phyloP scores from a whole-genome alignment of 2,329 filamentous ascomycete species.

The Pseudogymnoascus pannorum region DNA sequence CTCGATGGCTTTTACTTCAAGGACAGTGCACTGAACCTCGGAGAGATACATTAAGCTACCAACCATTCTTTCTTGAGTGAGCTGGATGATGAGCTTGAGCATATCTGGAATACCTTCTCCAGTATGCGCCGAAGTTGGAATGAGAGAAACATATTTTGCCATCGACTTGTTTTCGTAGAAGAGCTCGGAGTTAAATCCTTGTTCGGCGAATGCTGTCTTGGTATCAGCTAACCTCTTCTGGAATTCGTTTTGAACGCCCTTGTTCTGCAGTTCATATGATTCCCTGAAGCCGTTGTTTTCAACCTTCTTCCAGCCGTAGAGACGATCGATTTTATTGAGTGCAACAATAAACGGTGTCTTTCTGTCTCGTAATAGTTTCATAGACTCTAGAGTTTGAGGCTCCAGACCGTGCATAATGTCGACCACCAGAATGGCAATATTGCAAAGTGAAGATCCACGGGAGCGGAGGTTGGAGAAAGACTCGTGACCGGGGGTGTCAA shows the following conservation, averaged over 20 bases:
- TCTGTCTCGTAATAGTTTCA: conserved; percentile 83
- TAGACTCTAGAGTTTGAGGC: conserved; percentile 93
- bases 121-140: conserved; percentile 96
- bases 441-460: conserved; percentile 94
- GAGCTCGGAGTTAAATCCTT: conserved; percentile 95
- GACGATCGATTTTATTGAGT: conserved; percentile 98
- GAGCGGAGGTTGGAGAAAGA: conserved; percentile 98
- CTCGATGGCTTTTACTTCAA: conserved; percentile 98
- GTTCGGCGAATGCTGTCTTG: conserved; percentile 89
- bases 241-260: conserved; percentile 91
- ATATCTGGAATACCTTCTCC: conserved; percentile 98
- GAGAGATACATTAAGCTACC: conserved; percentile 96
- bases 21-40: conserved; percentile 93
- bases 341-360: conserved; percentile 98
- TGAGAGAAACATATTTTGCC: conserved; percentile 88
- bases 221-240: conserved; percentile 81
- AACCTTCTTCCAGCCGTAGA: conserved; percentile 98
- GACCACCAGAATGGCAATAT: conserved; percentile 97
- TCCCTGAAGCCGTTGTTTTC: conserved; percentile 98
- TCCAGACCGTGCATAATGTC: conserved; percentile 99
- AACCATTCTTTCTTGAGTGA: conserved; percentile 97
- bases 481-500: conserved; percentile 99
- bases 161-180: conserved; percentile 98
- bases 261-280: conserved; percentile 81
- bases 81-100: conserved; percentile 85